A percentile compares a stretch with the other conserved stretches of the same genome.
Evolutionary conservation across 2,329 filamentous ascomycete species (phyloP).

Genomic region (Akanthomyces lecanii): DNA sequence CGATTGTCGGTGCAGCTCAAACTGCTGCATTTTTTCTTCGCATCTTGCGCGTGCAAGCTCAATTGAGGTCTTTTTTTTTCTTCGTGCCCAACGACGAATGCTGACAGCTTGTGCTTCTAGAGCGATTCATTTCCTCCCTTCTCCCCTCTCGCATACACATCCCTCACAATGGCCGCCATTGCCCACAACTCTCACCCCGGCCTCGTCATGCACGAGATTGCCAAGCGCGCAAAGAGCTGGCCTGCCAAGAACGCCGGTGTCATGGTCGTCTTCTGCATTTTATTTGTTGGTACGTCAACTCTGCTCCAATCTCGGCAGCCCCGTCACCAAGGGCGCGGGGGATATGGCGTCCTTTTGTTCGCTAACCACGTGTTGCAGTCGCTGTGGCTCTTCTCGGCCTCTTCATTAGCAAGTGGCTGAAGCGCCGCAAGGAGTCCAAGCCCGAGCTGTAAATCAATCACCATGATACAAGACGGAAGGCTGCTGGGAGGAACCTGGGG

Average conservation of each 20-base stretch:
- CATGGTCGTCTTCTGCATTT: constrained; percentile 41
- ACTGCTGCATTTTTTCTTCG: background rate
- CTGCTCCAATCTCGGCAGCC: background rate
- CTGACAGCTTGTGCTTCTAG: background rate
- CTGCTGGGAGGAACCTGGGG: background rate
- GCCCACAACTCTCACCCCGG: constrained; percentile 36
- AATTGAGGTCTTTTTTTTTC: constrained; percentile 6
- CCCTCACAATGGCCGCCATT: constrained; percentile 40
- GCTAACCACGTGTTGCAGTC: constrained; percentile 24
- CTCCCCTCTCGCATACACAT: constrained; percentile 19
- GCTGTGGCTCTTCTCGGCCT: constrained; percentile 30
- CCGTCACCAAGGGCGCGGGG: background rate
- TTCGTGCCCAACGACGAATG: background rate
- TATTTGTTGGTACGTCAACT: constrained; percentile 35
- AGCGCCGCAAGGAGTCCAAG: constrained; percentile 33
- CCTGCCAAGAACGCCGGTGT: constrained; percentile 36
- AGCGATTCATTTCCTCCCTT: constrained; percentile 4
- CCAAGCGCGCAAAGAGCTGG: constrained; percentile 39
- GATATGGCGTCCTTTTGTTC: too few species aligned
- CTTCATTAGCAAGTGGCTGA: constrained; percentile 30
- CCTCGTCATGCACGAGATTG: constrained; percentile 34
- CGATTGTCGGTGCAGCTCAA: background rate
- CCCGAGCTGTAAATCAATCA: constrained; percentile 22
- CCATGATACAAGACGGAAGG: background rate
- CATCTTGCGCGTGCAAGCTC: background rate